A percentile compares a stretch with the other conserved stretches of the same genome.
Conservation (phyloP, 2,329 filamentous ascomycete genomes). For the Cercospora zeae-maydis region DNA sequence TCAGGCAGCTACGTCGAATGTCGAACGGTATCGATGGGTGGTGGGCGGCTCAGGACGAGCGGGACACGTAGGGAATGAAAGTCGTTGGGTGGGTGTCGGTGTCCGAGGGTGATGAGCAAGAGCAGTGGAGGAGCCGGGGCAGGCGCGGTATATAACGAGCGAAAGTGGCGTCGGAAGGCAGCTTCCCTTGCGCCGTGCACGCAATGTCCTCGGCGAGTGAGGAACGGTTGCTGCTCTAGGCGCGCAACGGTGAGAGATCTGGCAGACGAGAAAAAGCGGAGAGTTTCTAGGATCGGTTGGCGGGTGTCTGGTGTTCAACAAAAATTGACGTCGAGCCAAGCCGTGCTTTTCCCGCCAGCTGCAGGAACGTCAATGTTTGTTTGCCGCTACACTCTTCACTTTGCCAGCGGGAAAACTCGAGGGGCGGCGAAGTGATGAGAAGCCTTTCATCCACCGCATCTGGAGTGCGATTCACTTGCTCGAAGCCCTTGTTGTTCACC, state of each 20-base stretch:
- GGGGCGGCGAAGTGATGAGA: background rate
- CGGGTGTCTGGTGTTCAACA: slow-evolving; percentile 11
- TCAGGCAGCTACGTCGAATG: background rate
- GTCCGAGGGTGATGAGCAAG: slow-evolving; percentile 3
- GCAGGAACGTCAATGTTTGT: background rate
- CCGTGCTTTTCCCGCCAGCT: slow-evolving; percentile 8
- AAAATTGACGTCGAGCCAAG: slow-evolving; percentile 11
- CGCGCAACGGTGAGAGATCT: background rate
- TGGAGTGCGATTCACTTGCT: background rate
- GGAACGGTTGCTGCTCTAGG: slow-evolving; percentile 2
- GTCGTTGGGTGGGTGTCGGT: background rate
- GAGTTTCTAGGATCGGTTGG: slow-evolving; percentile 4
- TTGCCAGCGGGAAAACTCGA: background rate
- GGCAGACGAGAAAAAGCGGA: slow-evolving; percentile 6
- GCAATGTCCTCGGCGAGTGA: background rate
- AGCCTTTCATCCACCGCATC: background rate
- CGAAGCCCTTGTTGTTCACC: background rate
- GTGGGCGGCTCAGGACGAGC: background rate
- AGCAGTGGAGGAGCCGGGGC: background rate
- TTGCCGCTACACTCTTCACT: background rate
- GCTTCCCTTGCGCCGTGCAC: background rate
- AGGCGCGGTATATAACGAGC: slow-evolving; percentile 8
- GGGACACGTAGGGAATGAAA: background rate
- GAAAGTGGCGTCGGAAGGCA: slow-evolving; percentile 4
- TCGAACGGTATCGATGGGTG: background rate